phyloP scores from a whole-genome alignment of 2,329 filamentous ascomycete species.

The Beauveria australis region DNA sequence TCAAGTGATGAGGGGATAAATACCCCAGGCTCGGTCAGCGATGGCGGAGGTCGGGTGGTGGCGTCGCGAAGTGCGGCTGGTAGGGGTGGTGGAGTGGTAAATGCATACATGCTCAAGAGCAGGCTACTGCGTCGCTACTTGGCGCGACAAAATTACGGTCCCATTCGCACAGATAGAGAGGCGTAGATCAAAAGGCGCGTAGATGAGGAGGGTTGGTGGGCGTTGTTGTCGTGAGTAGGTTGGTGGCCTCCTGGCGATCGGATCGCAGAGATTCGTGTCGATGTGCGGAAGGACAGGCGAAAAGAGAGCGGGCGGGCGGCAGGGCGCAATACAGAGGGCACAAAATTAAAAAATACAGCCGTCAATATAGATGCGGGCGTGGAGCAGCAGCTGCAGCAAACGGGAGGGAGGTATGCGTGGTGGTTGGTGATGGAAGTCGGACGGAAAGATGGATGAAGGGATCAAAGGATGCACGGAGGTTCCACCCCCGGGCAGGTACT shows the following conservation, averaged over 20 bases:
- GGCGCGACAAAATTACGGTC: conserved; percentile 13
- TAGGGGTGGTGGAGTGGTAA: neutral
- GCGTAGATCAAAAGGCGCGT: neutral
- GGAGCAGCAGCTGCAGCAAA: neutral
- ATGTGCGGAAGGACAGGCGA: neutral
- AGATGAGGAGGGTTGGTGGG: neutral
- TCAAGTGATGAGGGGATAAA: neutral
- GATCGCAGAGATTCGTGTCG: conserved; percentile 10
- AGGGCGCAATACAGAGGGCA: neutral
- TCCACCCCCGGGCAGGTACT: conserved; percentile 7
- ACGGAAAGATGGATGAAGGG: conserved; percentile 6
- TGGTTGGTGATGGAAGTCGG: neutral
- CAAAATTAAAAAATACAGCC: neutral
- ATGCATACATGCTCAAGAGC: conserved; percentile 18
- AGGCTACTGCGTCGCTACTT: conserved; percentile 14
- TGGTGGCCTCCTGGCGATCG: conserved; percentile 6
- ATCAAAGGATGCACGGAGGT: conserved; percentile 7
- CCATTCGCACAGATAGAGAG: conserved; percentile 14
- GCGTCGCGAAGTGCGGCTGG: neutral
- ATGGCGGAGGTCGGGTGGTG: neutral
- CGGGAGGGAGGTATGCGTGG: neutral
- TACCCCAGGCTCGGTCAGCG: neutral
- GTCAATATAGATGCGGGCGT: neutral
- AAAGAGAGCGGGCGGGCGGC: neutral
- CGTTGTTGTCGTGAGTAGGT: neutral